Conservation (phyloP, 805 yeast genomes). For the Nakazawaea ernobii region DNA sequence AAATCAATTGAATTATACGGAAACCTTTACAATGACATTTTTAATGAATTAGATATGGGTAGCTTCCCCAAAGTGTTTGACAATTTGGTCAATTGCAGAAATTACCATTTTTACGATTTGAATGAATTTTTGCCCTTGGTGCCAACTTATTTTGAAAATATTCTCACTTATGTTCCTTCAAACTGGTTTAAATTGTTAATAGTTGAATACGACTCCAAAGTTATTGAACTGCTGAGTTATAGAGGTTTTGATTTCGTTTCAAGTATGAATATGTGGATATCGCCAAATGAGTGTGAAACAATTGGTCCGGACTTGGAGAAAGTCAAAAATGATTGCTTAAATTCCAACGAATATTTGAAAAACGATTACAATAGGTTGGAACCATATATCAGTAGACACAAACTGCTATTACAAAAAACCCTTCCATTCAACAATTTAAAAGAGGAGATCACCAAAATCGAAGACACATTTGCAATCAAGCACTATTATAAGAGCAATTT, state of each 20-base stretch:
- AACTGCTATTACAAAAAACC: neutral
- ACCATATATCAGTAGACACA: neutral
- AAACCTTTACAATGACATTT: neutral
- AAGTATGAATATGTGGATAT: slow-evolving; percentile 4
- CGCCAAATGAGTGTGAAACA: neutral
- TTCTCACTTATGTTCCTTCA: slow-evolving; percentile 46
- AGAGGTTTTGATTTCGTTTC: neutral
- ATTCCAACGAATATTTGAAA: neutral
- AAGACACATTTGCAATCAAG: slow-evolving; percentile 1
- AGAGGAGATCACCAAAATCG: neutral
- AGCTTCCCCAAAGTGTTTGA: neutral
- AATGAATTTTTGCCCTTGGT: slow-evolving; percentile 45
- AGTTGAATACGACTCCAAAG: slow-evolving; percentile 4
- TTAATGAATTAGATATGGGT: neutral
- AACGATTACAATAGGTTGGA: neutral
- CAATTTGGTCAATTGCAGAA: slow-evolving; percentile 37
- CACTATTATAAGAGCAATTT: neutral
- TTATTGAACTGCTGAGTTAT: neutral
- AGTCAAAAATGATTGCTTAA: neutral
- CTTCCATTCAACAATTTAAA: slow-evolving; percentile 1
- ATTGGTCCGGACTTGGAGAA: neutral
- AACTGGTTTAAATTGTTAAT: slow-evolving; percentile 19
- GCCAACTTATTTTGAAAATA: slow-evolving; percentile 47
- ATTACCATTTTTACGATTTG: slow-evolving; percentile 42
- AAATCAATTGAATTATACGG: neutral